A percentile compares a stretch with the other conserved stretches of the same genome.
These are phyloP conservation scores for Geosmithia flava DNA, from an alignment of 2,329 filamentous ascomycete genomes.

Conservation along the genomic window DNA sequence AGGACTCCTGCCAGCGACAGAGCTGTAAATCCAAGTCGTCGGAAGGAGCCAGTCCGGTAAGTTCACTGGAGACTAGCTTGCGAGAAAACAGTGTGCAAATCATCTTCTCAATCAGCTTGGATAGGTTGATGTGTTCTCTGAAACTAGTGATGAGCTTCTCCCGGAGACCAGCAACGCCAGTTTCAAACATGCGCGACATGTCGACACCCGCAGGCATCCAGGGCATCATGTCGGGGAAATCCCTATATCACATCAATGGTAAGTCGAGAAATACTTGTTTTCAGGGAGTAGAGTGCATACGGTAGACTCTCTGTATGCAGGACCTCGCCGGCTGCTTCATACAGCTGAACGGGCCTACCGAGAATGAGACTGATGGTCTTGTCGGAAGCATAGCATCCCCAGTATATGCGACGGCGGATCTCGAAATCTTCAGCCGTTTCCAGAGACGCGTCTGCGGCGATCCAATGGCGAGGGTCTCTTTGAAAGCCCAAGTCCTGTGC, in stretches of 20 bases:
- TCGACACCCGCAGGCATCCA: slow-evolving; percentile 12
- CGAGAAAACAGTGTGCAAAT: slow-evolving; percentile 4
- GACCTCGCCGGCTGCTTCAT: slow-evolving; percentile 6
- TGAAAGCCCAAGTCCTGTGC: slow-evolving; percentile 15
- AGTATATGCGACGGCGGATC: slow-evolving; percentile 14
- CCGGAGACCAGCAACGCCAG: too few relatives aligned
- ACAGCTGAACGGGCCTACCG: slow-evolving; percentile 6
- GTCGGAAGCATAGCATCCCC: slow-evolving; percentile 15
- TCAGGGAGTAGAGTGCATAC: too few relatives aligned
- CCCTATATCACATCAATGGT: slow-evolving; percentile 1
- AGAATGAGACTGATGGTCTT: slow-evolving; percentile 10
- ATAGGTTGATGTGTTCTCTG: slow-evolving; percentile 9
- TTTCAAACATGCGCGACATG: too few relatives aligned
- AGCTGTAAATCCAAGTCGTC: slow-evolving; percentile 10
- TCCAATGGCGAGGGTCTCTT: slow-evolving; percentile 11
- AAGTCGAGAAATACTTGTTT: background rate
- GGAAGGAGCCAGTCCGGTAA: background rate
- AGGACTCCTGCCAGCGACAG: slow-evolving; percentile 7
- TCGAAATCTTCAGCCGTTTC: slow-evolving; percentile 11
- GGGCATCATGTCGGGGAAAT: slow-evolving; percentile 8
- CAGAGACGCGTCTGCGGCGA: slow-evolving; percentile 8
- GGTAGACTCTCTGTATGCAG: too few relatives aligned
- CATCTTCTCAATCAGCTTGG: slow-evolving; percentile 9
- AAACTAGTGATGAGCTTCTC: background rate
- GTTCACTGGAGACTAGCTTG: background rate